phyloP scores from a whole-genome alignment of 345 rosid genomes.

The Eucalyptus marginata region DNA sequence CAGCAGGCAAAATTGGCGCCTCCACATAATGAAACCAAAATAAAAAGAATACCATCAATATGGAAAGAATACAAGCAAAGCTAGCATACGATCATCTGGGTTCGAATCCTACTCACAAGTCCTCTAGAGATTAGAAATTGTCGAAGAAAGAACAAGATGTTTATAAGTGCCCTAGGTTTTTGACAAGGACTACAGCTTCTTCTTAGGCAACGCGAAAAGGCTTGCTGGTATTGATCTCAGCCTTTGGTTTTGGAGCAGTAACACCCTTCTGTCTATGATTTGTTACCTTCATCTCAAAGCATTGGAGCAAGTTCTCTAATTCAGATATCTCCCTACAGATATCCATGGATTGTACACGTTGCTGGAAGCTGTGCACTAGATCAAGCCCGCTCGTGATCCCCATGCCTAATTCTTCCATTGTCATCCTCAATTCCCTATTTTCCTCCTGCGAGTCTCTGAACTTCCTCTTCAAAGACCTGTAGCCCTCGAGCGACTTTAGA shows the following conservation, averaged over 20 bases:
- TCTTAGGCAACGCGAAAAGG: background rate
- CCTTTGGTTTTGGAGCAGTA: background rate
- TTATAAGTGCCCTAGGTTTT: background rate
- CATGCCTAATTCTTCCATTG: constrained; percentile 27
- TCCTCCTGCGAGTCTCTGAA: constrained; percentile 44
- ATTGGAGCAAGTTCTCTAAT: background rate
- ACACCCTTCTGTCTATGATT: background rate
- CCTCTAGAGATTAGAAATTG: background rate
- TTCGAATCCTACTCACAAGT: background rate
- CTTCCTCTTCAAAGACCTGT: constrained; percentile 50
- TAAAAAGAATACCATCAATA: background rate
- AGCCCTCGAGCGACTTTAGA: constrained; percentile 56
- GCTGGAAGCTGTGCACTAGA: constrained; percentile 12
- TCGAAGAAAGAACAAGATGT: background rate
- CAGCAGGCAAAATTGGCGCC: background rate
- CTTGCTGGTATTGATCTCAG: background rate
- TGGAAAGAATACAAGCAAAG: background rate
- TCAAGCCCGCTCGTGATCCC: constrained; percentile 25
- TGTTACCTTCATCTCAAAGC: background rate
- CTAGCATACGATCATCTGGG: background rate
- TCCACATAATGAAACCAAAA: background rate
- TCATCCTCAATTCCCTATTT: constrained; percentile 1
- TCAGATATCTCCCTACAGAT: constrained; percentile 3
- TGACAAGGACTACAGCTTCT: background rate
- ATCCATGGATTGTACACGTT: background rate